Evolutionary conservation across 331 rosid species (phyloP), one percentile per base, ranked within the genome.

Genomic region (Malus hybrid): DNA sequence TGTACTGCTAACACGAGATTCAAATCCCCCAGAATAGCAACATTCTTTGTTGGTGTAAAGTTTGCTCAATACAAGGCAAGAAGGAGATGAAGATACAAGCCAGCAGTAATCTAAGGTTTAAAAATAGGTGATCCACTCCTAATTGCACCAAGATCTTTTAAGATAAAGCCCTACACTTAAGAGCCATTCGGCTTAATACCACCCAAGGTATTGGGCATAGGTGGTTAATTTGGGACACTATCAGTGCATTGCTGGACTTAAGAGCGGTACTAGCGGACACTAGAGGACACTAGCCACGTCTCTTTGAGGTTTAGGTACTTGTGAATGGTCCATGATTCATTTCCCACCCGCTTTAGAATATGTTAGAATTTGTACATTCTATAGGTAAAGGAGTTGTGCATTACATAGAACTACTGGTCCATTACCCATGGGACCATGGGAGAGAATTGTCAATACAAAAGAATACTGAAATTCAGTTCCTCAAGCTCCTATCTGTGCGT

Each of bases 1-100:
- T 57, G 53, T 78, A 60, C 77, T 18, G 58, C 66, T 71, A 26
- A 78, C 75, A 42, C 75, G 68, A 20, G 86, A 87, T 50, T 34
- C 61, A 70, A 39, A 22, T 78, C 73, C 66, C 56, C 32, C 85
- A 24, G 52, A 74, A 78, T 88, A 48, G 82, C 77, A 68, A 32
- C 15, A 72, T 10, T 66, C 39, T 24, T 10, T 34, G 11, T 12
- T 6, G 10, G 4, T 52, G 4, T 52, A 52, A 6, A 52, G 57
- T 52, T 52, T 52, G 20, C 57, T 52, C 4, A 0, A 52, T 52
- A 52, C 57, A 16, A 6, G 3, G n/a, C 10, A 52, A 52, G 9
- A 15, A 50, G 20, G 57, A 52, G 57, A 52, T 52, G 57, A 52
- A 52, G 57, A 16, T 52, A 0, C 4, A 52, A 52, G 20, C 57